Evolutionary conservation across 768 basidiomycete species (phyloP).

Genomic region (Phlebiopsis gigantea): DNA sequence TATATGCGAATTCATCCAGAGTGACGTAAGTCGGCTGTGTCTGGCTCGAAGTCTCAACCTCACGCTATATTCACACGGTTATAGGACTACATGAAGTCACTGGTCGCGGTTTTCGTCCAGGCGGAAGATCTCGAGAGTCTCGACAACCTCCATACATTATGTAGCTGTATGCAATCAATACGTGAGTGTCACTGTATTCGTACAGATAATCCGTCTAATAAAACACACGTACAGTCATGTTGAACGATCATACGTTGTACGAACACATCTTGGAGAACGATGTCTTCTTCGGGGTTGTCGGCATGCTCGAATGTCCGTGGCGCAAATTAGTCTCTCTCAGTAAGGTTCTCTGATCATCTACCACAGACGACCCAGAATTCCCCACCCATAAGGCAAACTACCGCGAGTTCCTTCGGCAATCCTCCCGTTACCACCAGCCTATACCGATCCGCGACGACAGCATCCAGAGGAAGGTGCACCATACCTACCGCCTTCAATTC

Average conservation of each 20-base stretch:
- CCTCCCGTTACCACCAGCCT: conserved; percentile 84
- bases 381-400: conserved; percentile 96
- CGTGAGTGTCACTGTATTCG: conserved; percentile 45
- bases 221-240: conserved; percentile 57
- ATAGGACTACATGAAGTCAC: conserved; percentile 82
- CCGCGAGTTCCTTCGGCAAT: conserved; percentile 83
- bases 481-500: conserved; percentile 94
- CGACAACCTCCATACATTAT: conserved; percentile 85
- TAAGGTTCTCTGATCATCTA: conserved; percentile 16
- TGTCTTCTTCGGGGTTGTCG: conserved; percentile 86
- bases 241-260: conserved; percentile 92
- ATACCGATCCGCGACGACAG: conserved; percentile 71
- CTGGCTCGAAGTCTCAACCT: conserved; percentile 1
- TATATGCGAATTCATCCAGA: conserved; percentile 85
- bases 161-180: conserved; percentile 91
- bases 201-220: not conserved
- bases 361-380: conserved; percentile 91
- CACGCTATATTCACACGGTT: conserved; percentile 9
- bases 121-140: conserved; percentile 94
- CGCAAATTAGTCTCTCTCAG: conserved; percentile 3
- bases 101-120: conserved; percentile 78
- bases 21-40: conserved; percentile 53
- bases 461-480: conserved; percentile 88
- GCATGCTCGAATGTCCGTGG: conserved; percentile 91
- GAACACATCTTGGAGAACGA: conserved; percentile 94